Conservation (phyloP, 768 basidiomycete genomes). For the Rickenella mellea region DNA sequence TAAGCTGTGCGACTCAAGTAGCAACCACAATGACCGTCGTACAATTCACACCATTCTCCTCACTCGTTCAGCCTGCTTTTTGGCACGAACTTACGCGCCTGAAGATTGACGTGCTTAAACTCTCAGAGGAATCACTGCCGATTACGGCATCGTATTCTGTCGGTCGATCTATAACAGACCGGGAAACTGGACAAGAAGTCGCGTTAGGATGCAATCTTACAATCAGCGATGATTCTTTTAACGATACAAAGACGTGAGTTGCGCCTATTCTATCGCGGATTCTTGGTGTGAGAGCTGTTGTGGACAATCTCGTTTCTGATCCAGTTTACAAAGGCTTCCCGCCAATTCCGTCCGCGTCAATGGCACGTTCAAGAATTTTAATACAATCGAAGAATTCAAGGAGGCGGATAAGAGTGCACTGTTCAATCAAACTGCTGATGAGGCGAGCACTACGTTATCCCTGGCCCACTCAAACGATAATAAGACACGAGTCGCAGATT, state of each 20-base stretch:
- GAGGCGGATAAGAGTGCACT: slow-evolving; percentile 80
- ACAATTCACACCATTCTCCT: slow-evolving; percentile 84
- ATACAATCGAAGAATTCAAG: slow-evolving; percentile 95
- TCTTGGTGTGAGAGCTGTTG: neutral
- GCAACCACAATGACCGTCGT: slow-evolving; percentile 41
- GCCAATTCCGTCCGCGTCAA: slow-evolving; percentile 39
- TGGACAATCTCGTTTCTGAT: neutral
- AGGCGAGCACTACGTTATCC: slow-evolving; percentile 30
- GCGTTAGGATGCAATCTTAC: slow-evolving; percentile 59
- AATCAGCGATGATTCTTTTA: slow-evolving; percentile 59
- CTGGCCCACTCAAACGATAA: neutral
- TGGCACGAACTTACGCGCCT: slow-evolving; percentile 85
- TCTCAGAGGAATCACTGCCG: slow-evolving; percentile 63
- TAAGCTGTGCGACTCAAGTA: neutral
- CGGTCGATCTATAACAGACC: slow-evolving; percentile 65
- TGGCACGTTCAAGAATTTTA: slow-evolving; percentile 87
- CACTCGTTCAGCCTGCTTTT: slow-evolving; percentile 81
- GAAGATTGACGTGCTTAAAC: slow-evolving; percentile 85
- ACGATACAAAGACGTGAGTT: slow-evolving; percentile 34
- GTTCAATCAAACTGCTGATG: slow-evolving; percentile 62
- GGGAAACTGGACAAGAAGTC: slow-evolving; percentile 67
- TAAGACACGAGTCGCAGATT: slow-evolving; percentile 34
- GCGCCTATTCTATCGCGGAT: slow-evolving; percentile 5
- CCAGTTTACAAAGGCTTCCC: slow-evolving; percentile 25
- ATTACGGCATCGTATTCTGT: slow-evolving; percentile 60